phyloP scores from a whole-genome alignment of 495 filamentous ascomycete species.

The Podospora pseudocomata region DNA sequence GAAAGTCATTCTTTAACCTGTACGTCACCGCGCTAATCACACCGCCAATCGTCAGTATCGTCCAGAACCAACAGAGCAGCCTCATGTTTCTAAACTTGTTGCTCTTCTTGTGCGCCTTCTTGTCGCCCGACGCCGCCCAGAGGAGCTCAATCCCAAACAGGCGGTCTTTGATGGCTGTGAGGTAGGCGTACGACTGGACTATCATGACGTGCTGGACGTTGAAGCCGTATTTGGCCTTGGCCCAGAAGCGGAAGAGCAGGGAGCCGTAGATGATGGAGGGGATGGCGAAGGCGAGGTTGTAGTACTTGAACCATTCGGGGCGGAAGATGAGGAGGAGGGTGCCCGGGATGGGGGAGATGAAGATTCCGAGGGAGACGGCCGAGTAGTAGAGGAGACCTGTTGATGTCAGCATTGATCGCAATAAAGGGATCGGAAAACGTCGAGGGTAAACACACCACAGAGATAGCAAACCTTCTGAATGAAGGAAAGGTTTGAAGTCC shows the following conservation, averaged over 20 bases:
- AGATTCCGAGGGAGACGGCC: constrained; percentile 33
- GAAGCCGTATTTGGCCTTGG: constrained; percentile 34
- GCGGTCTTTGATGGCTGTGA: constrained; percentile 35
- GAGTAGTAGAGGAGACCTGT: constrained; percentile 35
- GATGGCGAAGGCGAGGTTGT: constrained; percentile 35
- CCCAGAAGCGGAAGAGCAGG: constrained; percentile 31
- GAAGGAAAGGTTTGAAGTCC: constrained; percentile 29
- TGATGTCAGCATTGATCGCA: not conserved
- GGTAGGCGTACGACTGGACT: constrained; percentile 34
- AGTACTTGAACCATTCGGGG: constrained; percentile 35
- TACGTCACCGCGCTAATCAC: constrained; percentile 27
- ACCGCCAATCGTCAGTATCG: constrained; percentile 22
- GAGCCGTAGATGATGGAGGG: constrained; percentile 34
- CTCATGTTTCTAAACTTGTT: constrained; percentile 37
- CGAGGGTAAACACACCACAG: constrained; percentile 16
- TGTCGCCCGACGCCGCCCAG: constrained; percentile 34
- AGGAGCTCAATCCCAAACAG: constrained; percentile 34
- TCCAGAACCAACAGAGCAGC: constrained; percentile 32
- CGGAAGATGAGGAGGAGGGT: constrained; percentile 30
- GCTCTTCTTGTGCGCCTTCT: constrained; percentile 33
- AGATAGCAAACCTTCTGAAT: constrained; percentile 36
- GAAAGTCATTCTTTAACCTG: constrained; percentile 20
- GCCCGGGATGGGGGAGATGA: constrained; percentile 35
- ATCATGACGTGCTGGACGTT: constrained; percentile 38
- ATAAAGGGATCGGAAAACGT: not conserved